These are phyloP conservation scores for Balamuthia mandrillaris DNA, from an alignment of 208 protist species.

Conservation along the genomic window DNA sequence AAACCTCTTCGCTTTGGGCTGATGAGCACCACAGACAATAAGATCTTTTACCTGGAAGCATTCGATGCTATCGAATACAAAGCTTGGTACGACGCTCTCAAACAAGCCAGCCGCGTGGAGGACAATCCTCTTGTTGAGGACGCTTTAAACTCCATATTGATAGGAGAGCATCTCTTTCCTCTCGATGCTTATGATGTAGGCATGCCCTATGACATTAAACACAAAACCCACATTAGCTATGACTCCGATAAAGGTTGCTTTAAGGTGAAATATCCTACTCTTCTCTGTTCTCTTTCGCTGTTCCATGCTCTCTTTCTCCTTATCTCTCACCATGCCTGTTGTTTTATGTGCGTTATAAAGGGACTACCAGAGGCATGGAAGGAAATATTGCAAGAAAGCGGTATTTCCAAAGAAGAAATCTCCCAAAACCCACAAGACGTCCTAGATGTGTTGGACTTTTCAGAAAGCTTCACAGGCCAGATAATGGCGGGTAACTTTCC, in stretches of 20 bases:
- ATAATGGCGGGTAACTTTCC: too few relatives aligned
- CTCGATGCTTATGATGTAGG: constrained; percentile 34
- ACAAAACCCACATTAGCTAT: constrained; percentile 55
- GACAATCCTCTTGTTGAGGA: too few relatives aligned
- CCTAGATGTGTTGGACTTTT: constrained; percentile 48
- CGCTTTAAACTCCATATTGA: too few relatives aligned
- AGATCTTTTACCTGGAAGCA: too few relatives aligned
- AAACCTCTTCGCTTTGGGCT: too few relatives aligned
- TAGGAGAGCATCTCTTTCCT: too few relatives aligned
- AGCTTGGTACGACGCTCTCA: too few relatives aligned
- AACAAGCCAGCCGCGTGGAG: too few relatives aligned
- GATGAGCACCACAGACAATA: too few relatives aligned
- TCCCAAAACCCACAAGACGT: constrained; percentile 49
- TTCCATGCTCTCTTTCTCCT: background rate
- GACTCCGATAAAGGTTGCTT: constrained; percentile 45
- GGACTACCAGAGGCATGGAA: constrained; percentile 61
- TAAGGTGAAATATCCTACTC: too few relatives aligned
- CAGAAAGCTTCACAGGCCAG: too few relatives aligned
- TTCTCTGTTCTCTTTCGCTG: background rate
- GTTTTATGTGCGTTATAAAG: background rate
- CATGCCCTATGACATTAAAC: constrained; percentile 55
- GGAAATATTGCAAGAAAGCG: constrained; percentile 43
- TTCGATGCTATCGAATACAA: too few relatives aligned
- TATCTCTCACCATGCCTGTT: background rate
- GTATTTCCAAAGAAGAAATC: constrained; percentile 47